Percentiles rank a stretch among this genome's conserved stretches.
phyloP scores from a whole-genome alignment of 768 basidiomycete genomes.

The Boletus rubroflammeus region DNA sequence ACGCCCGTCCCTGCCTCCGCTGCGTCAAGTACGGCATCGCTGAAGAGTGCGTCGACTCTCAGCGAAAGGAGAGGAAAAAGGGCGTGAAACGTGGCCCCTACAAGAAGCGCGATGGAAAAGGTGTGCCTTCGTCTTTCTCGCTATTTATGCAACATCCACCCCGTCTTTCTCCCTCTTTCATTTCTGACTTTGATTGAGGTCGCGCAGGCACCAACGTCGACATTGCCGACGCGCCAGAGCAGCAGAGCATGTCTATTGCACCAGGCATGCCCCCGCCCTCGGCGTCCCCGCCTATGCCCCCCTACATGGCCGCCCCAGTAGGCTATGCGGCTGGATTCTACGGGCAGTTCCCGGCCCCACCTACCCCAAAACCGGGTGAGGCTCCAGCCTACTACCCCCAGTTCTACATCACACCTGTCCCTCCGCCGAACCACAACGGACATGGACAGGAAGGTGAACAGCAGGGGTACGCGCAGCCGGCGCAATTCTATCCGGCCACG shows the following conservation, averaged over 20 bases:
- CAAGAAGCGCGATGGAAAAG: slow-evolving; percentile 94
- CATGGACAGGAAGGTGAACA: slow-evolving; percentile 42
- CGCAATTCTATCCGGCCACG: slow-evolving; percentile 46
- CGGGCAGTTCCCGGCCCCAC: slow-evolving; percentile 49
- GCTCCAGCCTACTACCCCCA: slow-evolving; percentile 49
- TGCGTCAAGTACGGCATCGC: slow-evolving; percentile 88
- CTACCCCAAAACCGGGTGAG: slow-evolving; percentile 49
- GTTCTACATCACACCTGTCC: slow-evolving; percentile 46
- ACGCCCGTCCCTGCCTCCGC: slow-evolving; percentile 87
- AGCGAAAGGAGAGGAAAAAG: slow-evolving; percentile 89
- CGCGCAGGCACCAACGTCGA: slow-evolving; percentile 57
- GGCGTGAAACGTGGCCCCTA: slow-evolving; percentile 85
- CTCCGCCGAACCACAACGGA: slow-evolving; percentile 37
- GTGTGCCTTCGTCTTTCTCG: slow-evolving; percentile 45
- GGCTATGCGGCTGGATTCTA: slow-evolving; percentile 55
- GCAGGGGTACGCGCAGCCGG: slow-evolving; percentile 37
- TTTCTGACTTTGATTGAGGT: slow-evolving; percentile 50
- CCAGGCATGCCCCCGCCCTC: slow-evolving; percentile 41
- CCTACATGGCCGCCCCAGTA: slow-evolving; percentile 49
- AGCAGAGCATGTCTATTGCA: slow-evolving; percentile 41
- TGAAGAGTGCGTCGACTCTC: slow-evolving; percentile 86
- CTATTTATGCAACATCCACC: slow-evolving; percentile 15
- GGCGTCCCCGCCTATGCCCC: slow-evolving; percentile 45
- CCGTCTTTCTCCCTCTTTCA: slow-evolving; percentile 8
- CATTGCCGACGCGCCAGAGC: slow-evolving; percentile 40